These are phyloP conservation scores for Handroanthus guayacan DNA, from an alignment of 257 asterid species.

Conservation along the genomic window DNA sequence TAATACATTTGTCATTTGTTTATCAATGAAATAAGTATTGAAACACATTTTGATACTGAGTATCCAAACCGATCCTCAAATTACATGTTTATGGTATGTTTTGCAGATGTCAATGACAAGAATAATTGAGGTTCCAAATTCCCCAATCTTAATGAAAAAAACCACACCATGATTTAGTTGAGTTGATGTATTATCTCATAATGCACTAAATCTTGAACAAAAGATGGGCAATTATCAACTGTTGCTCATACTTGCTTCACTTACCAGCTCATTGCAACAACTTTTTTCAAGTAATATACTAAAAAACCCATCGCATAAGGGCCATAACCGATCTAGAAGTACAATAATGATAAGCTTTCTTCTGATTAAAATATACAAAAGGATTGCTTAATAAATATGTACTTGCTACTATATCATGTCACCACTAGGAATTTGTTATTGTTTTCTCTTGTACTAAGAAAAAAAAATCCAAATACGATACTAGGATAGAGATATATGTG, in stretches of 20 bases:
- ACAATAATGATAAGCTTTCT: neutral
- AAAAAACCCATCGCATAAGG: constrained; percentile 35
- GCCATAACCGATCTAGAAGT: constrained; percentile 25
- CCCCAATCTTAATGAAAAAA: too few species aligned
- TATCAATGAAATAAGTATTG: too few species aligned
- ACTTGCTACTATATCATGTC: neutral
- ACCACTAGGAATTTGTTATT: neutral
- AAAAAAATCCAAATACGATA: neutral
- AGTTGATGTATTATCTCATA: neutral
- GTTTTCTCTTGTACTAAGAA: neutral
- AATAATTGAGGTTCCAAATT: too few species aligned
- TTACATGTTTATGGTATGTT: too few species aligned
- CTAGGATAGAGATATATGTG: neutral
- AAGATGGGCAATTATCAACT: neutral
- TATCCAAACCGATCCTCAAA: too few species aligned
- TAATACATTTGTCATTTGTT: too few species aligned
- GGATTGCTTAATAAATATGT: neutral
- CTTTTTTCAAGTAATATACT: constrained; percentile 15
- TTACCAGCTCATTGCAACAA: constrained; percentile 30
- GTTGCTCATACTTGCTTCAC: neutral
- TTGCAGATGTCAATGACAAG: too few species aligned
- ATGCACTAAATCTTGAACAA: neutral
- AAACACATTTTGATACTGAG: too few species aligned
- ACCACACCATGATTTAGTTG: neutral
- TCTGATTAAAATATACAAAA: neutral